Evolutionary conservation across 305 asterid genomes (phyloP).

Genomic region (Fraxinus ornus): DNA sequence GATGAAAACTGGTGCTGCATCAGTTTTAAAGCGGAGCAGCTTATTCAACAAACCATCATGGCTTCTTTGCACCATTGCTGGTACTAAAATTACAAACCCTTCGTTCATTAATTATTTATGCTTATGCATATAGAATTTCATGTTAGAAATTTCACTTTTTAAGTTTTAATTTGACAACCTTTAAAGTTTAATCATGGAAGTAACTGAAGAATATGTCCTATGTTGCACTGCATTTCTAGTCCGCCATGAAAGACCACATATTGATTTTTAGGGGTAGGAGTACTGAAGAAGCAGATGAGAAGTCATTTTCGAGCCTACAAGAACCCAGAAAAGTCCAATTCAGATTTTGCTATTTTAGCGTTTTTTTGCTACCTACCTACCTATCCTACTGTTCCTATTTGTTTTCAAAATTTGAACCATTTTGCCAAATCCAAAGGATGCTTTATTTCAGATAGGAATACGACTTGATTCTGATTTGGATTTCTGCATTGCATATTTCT

Average conservation of each 20-base stretch:
- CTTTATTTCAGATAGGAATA: slow-evolving; percentile 29
- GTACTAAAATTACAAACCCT: slow-evolving; percentile 20
- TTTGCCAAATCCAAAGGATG: slow-evolving; percentile 13
- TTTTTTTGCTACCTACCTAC: slow-evolving; percentile 11
- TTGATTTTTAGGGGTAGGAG: background rate
- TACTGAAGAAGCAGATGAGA: slow-evolving; percentile 17
- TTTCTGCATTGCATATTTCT: slow-evolving; percentile 7
- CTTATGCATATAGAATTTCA: background rate
- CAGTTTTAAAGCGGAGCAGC: slow-evolving; percentile 28
- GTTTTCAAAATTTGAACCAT: slow-evolving; percentile 31
- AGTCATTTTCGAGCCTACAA: slow-evolving; percentile 35
- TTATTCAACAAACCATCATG: slow-evolving; percentile 49
- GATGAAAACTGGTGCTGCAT: slow-evolving; percentile 32
- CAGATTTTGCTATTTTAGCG: background rate
- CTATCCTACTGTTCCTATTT: background rate
- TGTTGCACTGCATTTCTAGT: background rate
- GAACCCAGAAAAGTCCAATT: slow-evolving; percentile 19
- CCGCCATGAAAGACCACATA: background rate
- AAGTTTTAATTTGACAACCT: too few species aligned
- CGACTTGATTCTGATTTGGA: slow-evolving; percentile 40
- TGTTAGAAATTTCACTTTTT: background rate
- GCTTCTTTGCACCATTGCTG: slow-evolving; percentile 57
- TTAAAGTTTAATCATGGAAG: too few species aligned
- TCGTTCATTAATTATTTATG: background rate
- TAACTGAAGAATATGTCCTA: background rate